Evolutionary conservation across 257 asterid species (phyloP), one percentile per base, ranked within the genome.

Genomic region (Orobanche coerulescens): DNA sequence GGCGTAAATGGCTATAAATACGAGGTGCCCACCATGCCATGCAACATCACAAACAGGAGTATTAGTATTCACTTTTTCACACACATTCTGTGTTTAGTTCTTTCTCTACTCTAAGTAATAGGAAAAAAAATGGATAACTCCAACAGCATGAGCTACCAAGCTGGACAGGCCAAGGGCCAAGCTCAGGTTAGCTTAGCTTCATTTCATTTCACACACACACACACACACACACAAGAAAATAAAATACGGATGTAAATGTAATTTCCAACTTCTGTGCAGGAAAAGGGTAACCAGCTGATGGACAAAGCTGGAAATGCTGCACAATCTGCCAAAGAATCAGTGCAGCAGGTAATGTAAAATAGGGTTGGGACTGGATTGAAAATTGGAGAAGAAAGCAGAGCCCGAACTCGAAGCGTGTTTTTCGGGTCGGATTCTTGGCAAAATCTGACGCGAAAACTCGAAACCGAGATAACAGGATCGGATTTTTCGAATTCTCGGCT

Each of bases 101-200:
- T n/a, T 56, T 23, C 15, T 23, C 11, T 55, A 52, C 7, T 36
- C 6, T 44, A 6, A 5, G 15, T 7, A 19, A 0, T 6, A 47
- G 44, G 50, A 46, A 74, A n/a, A n/a, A 2, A 63, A 16, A 82
- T 76, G 84, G 75, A 80, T 56, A 73, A 68, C 53, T 73, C 86
- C 37, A 61, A 80, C 62, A 82, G 20, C 49, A 54, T 49, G 20
- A 77, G 92, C 76, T 75, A 72, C 85, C 76, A 81, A 66, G 84
- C 88, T 50, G 92, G 88, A 65, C 79, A 81, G 69, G 69, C 85
- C 70, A 74, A 76, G 70, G 88, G 82, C 65, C 84, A 78, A 63
- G 74, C 85, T 25, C 71, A 78, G 83, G 90, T 80, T 26, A 5
- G 16, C 14, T 18, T 6, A 10, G 1, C 33, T 33, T 14, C 20